Conservation (phyloP, 768 basidiomycete genomes). For the Basidioascus undulatus region DNA sequence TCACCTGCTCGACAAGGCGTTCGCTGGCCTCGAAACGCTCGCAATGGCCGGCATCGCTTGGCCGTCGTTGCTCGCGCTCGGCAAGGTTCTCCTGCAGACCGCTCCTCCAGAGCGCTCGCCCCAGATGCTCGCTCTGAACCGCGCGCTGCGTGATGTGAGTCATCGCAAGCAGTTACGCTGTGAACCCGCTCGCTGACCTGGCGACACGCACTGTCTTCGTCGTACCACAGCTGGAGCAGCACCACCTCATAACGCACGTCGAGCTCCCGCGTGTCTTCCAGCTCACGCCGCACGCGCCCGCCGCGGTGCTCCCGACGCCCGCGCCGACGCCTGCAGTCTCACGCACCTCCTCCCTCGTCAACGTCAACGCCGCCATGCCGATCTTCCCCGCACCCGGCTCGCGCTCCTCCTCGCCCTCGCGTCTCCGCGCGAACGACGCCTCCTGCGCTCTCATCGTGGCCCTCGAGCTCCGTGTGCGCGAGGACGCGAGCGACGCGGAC, state of each 20-base stretch:
- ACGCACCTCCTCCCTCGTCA: not conserved
- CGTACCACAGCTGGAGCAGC: constrained; percentile 40
- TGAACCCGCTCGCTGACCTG: constrained; percentile 2
- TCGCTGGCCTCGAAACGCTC: constrained; percentile 50
- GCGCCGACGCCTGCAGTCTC: not conserved
- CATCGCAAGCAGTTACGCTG: constrained; percentile 8
- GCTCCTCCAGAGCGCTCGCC: constrained; percentile 32
- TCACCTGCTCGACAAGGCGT: constrained; percentile 51
- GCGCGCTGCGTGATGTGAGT: constrained; percentile 56
- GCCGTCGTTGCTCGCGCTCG: constrained; percentile 57
- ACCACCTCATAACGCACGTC: constrained; percentile 58
- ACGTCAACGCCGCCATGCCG: too few relatives aligned
- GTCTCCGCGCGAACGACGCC: not conserved
- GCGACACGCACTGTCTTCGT: constrained; percentile 3
- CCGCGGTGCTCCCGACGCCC: not conserved
- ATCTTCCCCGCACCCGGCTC: too few relatives aligned
- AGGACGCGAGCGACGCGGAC: not conserved
- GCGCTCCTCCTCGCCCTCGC: not conserved
- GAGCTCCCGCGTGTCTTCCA: constrained; percentile 79
- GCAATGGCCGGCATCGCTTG: constrained; percentile 67
- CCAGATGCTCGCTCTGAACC: constrained; percentile 58
- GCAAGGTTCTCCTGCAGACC: constrained; percentile 70
- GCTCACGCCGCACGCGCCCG: constrained; percentile 28
- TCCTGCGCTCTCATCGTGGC: not conserved
- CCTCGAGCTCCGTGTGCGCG: not conserved